phyloP scores from a whole-genome alignment of 1,139 yeast genomes.

The Keqinozyma sinolaborantium region DNA sequence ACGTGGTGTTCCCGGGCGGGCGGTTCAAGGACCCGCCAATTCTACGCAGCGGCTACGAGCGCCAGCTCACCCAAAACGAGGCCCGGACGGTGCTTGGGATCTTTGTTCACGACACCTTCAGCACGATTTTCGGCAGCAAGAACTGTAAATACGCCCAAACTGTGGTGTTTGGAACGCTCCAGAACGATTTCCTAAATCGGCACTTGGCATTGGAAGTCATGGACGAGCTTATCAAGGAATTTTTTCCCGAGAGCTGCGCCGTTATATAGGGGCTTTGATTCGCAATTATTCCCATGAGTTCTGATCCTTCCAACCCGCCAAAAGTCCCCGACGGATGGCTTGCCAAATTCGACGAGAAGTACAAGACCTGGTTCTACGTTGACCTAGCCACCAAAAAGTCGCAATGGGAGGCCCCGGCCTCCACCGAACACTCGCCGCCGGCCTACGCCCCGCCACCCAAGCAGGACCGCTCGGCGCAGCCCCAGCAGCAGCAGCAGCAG shows the following conservation, averaged over 20 bases:
- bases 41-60: conserved; percentile 50
- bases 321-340: conserved; percentile 78
- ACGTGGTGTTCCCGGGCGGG: conserved; percentile 66
- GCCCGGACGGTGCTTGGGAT: conserved; percentile 55
- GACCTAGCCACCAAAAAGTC: conserved; percentile 68
- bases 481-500: background rate
- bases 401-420: conserved; percentile 87
- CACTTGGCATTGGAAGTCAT: conserved; percentile 59
- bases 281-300: conserved; percentile 1
- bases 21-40: conserved; percentile 42
- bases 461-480: conserved; percentile 5
- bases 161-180: conserved; percentile 63
- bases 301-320: conserved; percentile 40
- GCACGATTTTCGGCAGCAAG: conserved; percentile 70
- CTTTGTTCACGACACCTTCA: conserved; percentile 61
- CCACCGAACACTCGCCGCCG: conserved; percentile 44
- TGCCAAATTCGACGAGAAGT: conserved; percentile 80
- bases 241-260: conserved; percentile 23
- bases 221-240: conserved; percentile 20
- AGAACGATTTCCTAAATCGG: conserved; percentile 67
- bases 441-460: conserved; percentile 27
- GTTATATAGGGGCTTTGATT: background rate
- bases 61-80: conserved; percentile 50
- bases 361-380: conserved; percentile 77
- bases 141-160: conserved; percentile 63